Conservation (phyloP, 768 basidiomycete genomes). For the Suillus subalutaceus region DNA sequence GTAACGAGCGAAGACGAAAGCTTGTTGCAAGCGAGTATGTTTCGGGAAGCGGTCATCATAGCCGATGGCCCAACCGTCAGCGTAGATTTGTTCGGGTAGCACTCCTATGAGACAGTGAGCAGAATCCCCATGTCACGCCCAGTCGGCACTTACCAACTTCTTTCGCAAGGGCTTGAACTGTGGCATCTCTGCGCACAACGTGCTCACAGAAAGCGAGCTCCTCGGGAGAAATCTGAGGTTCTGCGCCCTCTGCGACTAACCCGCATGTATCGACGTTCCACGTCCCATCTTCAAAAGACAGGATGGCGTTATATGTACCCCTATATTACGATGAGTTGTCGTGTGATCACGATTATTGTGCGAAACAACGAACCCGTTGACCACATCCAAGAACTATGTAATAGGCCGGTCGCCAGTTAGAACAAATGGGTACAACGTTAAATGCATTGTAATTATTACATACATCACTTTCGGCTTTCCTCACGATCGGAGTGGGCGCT, state of each 20-base stretch:
- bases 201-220: conserved; percentile 79
- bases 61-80: conserved; percentile 92
- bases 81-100: conserved; percentile 66
- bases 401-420: neutral
- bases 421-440: neutral
- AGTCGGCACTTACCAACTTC: conserved; percentile 61
- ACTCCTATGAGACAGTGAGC: conserved; percentile 49
- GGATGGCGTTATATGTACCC: conserved; percentile 58
- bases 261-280: conserved; percentile 69
- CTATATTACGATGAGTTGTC: conserved; percentile 22
- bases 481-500: conserved; percentile 51
- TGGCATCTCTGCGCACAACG: conserved; percentile 66
- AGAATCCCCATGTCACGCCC: neutral
- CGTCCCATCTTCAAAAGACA: conserved; percentile 50
- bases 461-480: conserved; percentile 82
- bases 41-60: conserved; percentile 86
- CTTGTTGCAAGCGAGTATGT: conserved; percentile 74
- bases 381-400: conserved; percentile 71
- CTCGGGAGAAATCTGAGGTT: conserved; percentile 83
- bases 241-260: conserved; percentile 62
- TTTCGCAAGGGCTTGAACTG: conserved; percentile 70
- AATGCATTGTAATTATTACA: conserved; percentile 28
- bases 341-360: conserved; percentile 14
- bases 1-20: conserved; percentile 74
- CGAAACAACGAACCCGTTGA: conserved; percentile 61